A percentile compares a stretch with the other conserved stretches of the same genome.
These are phyloP conservation scores for Kurtzmaniella quercitrusa DNA, from an alignment of 1,139 yeast species.

Conservation along the genomic window DNA sequence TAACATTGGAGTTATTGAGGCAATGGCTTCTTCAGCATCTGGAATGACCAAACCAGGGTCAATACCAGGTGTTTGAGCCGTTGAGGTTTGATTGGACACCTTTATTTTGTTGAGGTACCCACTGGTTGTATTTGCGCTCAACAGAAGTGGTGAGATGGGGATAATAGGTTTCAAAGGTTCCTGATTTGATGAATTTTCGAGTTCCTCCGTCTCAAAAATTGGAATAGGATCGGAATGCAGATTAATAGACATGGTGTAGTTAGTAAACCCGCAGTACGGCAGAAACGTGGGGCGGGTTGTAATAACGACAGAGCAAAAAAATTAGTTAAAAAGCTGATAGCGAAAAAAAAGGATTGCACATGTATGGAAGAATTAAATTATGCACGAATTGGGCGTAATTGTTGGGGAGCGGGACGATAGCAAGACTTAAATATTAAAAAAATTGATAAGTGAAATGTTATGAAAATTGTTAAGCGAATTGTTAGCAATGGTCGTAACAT, in stretches of 20 bases:
- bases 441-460: too few relatives aligned
- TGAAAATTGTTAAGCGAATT: too few relatives aligned
- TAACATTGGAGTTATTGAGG: constrained; percentile 73
- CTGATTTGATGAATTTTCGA: neutral
- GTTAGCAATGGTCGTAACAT: too few relatives aligned
- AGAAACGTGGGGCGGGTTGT: constrained; percentile 1
- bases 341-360: neutral
- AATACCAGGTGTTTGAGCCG: neutral
- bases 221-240: constrained; percentile 3
- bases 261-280: neutral
- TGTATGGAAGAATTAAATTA: neutral
- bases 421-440: too few relatives aligned
- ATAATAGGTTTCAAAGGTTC: neutral
- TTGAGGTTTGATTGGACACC: neutral
- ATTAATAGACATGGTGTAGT: neutral
- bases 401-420: neutral
- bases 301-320: neutral
- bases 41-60: constrained; percentile 19
- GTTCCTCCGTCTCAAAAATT: neutral
- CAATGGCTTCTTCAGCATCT: constrained; percentile 58
- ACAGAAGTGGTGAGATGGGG: constrained; percentile 8
- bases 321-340: neutral
- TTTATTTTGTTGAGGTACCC: constrained; percentile 1
- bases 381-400: neutral
- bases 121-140: constrained; percentile 5